Evolutionary conservation across 345 rosid species (phyloP), one percentile per base, ranked within the genome.

Genomic region (Murraya paniculata): DNA sequence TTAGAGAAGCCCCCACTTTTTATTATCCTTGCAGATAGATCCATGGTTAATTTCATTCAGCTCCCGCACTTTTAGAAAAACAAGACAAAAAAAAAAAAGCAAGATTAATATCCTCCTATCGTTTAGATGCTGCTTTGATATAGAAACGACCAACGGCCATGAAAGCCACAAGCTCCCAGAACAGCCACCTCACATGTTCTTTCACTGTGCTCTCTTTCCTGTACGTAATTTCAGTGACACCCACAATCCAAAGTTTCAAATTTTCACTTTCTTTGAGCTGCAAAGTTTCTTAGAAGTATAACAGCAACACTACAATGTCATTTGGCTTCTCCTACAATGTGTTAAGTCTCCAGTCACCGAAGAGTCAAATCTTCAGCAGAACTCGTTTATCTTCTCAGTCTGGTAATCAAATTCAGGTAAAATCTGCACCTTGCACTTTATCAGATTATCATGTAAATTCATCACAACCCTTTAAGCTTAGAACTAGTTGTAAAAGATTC

Each of bases 381-480:
- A 31, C 84, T 59, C 85, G 57, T 4, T 62, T 74, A 72, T 70
- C 77, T 36, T 83, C 85, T 80, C 82, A 85, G 10, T 85, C 90
- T 86, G 72, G 87, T 80, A 71, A 85, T 45, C 93, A 77, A 31
- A 64, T 83, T 65, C 93, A 87, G 93, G 91, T 92, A 82, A 87
- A 85, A 22, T 85, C 92, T 2, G 41, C 78, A 33, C 76, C 88
- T 64, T 57, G 22, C 27, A 76, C 86, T 68, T 65, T 66, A 16
- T 48, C 82, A 3, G 58, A 76, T 78, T 75, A 77, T 71, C 71
- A 41, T 78, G 66, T 57, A 64, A 77, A 61, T 73, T 67, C 62
- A 33, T 64, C 82, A 9, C 41, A 45, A 45, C 83, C 84, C 64
- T 73, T 82, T 21, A 80, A 62, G 73, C 69, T 81, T 53, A 75